These are phyloP conservation scores for Aspergillus sp. DNA, from an alignment of 2,329 filamentous ascomycete genomes.

Conservation along the genomic window DNA sequence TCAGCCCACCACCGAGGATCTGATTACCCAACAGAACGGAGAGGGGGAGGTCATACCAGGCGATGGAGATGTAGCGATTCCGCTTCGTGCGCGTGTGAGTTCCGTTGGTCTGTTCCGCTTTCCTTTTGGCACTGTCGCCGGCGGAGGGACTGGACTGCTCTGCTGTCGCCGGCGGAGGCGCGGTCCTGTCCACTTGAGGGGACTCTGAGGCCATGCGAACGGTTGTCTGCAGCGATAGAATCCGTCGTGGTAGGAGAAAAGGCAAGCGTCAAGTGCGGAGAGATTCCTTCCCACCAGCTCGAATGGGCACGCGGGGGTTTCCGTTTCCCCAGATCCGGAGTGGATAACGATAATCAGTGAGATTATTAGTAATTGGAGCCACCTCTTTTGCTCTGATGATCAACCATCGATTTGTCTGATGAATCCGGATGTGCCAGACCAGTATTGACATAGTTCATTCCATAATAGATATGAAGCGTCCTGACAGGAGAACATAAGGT, in stretches of 20 bases:
- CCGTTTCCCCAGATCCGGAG: conserved; percentile 30
- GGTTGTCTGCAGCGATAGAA: conserved; percentile 3
- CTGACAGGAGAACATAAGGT: background rate
- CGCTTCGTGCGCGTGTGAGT: conserved; percentile 58
- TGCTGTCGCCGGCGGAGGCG: conserved; percentile 20
- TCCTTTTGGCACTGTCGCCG: conserved; percentile 37
- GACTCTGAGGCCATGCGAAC: conserved; percentile 34
- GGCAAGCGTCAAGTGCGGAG: conserved; percentile 30
- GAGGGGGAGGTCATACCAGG: conserved; percentile 52
- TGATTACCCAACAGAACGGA: conserved; percentile 1
- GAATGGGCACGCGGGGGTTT: conserved; percentile 24
- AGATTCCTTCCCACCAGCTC: conserved; percentile 27
- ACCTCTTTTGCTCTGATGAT: too few species aligned
- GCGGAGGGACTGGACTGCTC: conserved; percentile 22
- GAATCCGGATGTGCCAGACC: too few species aligned
- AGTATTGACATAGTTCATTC: too few species aligned
- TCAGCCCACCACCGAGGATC: conserved; percentile 2
- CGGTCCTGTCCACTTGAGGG: conserved; percentile 25
- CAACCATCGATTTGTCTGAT: too few species aligned
- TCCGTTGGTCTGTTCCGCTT: conserved; percentile 43
- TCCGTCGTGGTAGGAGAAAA: conserved; percentile 10
- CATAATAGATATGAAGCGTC: background rate
- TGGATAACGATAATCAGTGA: background rate
- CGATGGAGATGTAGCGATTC: conserved; percentile 66
- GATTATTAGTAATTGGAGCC: background rate